These are phyloP conservation scores for Colletotrichum tropicale DNA, from an alignment of 2,329 filamentous ascomycete genomes.

Conservation along the genomic window DNA sequence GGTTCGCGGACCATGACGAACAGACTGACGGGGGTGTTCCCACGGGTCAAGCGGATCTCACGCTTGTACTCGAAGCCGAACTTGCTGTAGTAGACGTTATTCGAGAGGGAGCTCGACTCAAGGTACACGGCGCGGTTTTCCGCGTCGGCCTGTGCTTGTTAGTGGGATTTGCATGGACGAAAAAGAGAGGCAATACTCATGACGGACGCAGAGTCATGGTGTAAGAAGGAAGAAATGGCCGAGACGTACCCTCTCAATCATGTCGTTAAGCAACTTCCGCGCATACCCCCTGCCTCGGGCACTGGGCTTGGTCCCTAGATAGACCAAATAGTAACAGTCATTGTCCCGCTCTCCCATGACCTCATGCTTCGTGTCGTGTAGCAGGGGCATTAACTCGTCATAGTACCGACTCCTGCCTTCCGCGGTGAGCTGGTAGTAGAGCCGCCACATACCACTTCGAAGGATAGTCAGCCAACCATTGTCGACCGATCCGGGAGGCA, in stretches of 20 bases:
- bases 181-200: not conserved
- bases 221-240: conserved; percentile 7
- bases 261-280: conserved; percentile 71
- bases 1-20: conserved; percentile 87
- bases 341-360: conserved; percentile 70
- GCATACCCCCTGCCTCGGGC: conserved; percentile 77
- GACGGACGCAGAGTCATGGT: not conserved
- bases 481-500: conserved; percentile 75
- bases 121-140: conserved; percentile 76
- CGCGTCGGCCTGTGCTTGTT: conserved; percentile 61
- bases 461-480: conserved; percentile 76
- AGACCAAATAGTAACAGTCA: conserved; percentile 82
- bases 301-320: conserved; percentile 76
- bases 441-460: conserved; percentile 78
- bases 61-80: conserved; percentile 73
- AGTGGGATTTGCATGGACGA: not conserved
- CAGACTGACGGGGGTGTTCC: conserved; percentile 63
- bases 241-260: conserved; percentile 64
- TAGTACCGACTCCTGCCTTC: conserved; percentile 80
- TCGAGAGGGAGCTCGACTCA: conserved; percentile 74
- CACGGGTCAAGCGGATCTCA: conserved; percentile 67
- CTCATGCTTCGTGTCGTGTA: conserved; percentile 73
- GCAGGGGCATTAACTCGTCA: conserved; percentile 74
- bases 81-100: conserved; percentile 74
- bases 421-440: conserved; percentile 74